Evolutionary conservation across 805 yeast genomes (phyloP).

Genomic region (Zygoascus biomembranicola): DNA sequence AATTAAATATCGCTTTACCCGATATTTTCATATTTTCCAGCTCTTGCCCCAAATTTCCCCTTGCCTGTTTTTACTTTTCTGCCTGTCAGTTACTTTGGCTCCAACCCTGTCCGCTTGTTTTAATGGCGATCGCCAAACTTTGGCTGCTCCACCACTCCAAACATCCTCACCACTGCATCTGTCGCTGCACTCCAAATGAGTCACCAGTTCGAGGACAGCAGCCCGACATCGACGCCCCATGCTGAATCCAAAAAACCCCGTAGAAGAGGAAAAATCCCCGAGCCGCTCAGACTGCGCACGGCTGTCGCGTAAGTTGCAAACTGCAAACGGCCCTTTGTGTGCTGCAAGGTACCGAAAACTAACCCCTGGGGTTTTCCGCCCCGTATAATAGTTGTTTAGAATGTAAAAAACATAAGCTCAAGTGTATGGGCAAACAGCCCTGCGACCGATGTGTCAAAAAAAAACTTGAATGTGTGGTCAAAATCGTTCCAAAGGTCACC

Average conservation of each 20-base stretch:
- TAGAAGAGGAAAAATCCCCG: not conserved
- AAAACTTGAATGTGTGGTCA: not conserved
- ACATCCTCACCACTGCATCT: not conserved
- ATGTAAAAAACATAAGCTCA: constrained; percentile 1
- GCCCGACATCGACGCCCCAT: not conserved
- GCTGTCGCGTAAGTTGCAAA: constrained; percentile 7
- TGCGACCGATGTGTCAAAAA: constrained; percentile 2
- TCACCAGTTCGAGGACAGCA: not conserved
- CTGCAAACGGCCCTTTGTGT: not conserved
- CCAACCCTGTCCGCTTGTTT: too few relatives aligned
- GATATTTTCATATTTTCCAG: too few relatives aligned
- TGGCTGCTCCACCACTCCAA: not conserved
- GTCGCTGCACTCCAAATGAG: not conserved
- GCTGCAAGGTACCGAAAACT: too few relatives aligned
- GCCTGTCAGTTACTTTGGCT: too few relatives aligned
- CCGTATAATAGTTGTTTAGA: not conserved
- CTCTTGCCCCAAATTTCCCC: too few relatives aligned
- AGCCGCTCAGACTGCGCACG: not conserved
- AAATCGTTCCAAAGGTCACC: not conserved
- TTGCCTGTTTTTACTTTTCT: too few relatives aligned
- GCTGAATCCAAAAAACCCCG: not conserved
- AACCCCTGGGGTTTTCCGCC: not conserved
- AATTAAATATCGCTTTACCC: too few relatives aligned
- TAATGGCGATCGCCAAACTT: not conserved
- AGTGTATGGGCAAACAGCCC: constrained; percentile 1